Conservation (phyloP, 2,329 filamentous ascomycete species). For the Setomelanomma holmii region DNA sequence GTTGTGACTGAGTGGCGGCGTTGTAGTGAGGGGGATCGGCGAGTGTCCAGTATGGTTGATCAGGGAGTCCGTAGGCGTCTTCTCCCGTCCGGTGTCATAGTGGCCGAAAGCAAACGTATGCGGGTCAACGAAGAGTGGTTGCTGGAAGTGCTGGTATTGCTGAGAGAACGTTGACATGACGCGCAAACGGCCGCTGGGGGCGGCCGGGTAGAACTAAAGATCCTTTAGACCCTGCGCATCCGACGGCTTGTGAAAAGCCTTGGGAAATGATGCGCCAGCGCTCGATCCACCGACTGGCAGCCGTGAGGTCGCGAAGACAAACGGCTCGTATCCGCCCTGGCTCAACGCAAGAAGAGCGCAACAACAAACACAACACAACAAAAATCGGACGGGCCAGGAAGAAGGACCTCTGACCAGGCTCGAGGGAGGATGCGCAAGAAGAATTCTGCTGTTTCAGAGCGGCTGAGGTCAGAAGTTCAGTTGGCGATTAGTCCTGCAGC, state of each 20-base stretch:
- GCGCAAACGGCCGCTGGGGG: slow-evolving; percentile 27
- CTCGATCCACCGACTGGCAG: slow-evolving; percentile 32
- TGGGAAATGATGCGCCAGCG: slow-evolving; percentile 27
- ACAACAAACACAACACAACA: slow-evolving; percentile 28
- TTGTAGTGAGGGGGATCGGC: slow-evolving; percentile 42
- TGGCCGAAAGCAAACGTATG: slow-evolving; percentile 31
- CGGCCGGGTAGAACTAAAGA: slow-evolving; percentile 27
- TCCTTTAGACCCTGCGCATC: slow-evolving; percentile 32
- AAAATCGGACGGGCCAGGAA: slow-evolving; percentile 25
- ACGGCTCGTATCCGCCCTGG: slow-evolving; percentile 28
- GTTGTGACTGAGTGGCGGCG: slow-evolving; percentile 42
- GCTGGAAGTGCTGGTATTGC: slow-evolving; percentile 27
- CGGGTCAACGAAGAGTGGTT: slow-evolving; percentile 26
- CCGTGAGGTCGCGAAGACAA: slow-evolving; percentile 24
- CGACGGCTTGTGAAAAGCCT: slow-evolving; percentile 37
- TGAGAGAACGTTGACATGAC: slow-evolving; percentile 41
- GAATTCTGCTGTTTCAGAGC: slow-evolving; percentile 29
- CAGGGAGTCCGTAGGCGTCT: slow-evolving; percentile 44
- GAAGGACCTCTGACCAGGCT: slow-evolving; percentile 34
- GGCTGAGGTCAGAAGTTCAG: slow-evolving; percentile 36
- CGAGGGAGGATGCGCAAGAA: slow-evolving; percentile 41
- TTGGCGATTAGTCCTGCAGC: slow-evolving; percentile 29
- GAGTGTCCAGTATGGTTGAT: slow-evolving; percentile 43
- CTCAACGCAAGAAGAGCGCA: slow-evolving; percentile 23
- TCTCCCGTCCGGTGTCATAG: slow-evolving; percentile 36